phyloP scores from a whole-genome alignment of 441 rosid species.

The Adansonia gregorii region DNA sequence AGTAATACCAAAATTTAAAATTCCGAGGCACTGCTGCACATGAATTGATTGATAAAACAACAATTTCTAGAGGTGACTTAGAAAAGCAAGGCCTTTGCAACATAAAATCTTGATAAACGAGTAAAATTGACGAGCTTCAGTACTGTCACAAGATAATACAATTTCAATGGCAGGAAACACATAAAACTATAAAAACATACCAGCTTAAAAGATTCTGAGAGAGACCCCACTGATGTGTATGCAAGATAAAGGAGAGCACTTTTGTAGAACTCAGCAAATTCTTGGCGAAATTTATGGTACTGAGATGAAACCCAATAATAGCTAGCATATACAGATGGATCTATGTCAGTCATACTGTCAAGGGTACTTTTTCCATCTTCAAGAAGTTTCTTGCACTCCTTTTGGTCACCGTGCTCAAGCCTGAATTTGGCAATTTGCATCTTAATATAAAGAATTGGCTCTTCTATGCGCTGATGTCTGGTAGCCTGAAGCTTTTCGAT shows the following conservation, averaged over 20 bases:
- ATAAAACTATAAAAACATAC: conserved; percentile 40
- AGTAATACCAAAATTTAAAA: neutral
- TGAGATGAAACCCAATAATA: conserved; percentile 93
- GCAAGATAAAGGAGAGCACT: conserved; percentile 95
- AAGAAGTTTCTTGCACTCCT: conserved; percentile 83
- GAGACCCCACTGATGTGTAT: conserved; percentile 87
- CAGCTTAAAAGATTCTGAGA: conserved; percentile 93
- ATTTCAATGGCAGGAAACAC: neutral
- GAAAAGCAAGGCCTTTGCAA: neutral
- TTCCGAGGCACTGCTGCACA: neutral
- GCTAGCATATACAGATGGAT: conserved; percentile 95
- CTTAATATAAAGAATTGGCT: conserved; percentile 84
- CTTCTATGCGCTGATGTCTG: conserved; percentile 75
- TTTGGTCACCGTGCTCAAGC: conserved; percentile 85
- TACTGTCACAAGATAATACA: neutral
- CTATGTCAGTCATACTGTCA: conserved; percentile 98
- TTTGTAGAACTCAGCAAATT: conserved; percentile 88
- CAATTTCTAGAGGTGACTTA: neutral
- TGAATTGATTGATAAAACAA: neutral
- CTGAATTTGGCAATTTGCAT: conserved; percentile 86
- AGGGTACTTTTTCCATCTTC: conserved; percentile 83
- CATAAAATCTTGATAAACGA: neutral
- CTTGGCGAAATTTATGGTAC: conserved; percentile 74
- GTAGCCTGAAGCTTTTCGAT: conserved; percentile 85
- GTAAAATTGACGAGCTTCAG: neutral